These are phyloP conservation scores for Nakazawaea ernobii DNA, from an alignment of 805 yeast genomes.

Conservation along the genomic window DNA sequence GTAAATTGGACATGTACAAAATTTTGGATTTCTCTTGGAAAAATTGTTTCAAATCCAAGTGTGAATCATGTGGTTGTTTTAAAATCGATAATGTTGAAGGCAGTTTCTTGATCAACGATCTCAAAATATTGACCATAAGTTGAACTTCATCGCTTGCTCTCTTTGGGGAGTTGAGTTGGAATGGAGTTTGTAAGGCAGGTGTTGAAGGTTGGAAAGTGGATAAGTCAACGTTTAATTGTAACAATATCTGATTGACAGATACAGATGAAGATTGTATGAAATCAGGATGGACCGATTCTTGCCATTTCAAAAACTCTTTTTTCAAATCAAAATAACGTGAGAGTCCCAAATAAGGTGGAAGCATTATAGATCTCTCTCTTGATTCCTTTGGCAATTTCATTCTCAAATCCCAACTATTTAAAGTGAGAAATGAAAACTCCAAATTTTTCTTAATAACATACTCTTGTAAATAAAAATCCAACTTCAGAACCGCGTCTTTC, in stretches of 20 bases:
- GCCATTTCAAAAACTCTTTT: slow-evolving; percentile 72
- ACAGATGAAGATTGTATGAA: slow-evolving; percentile 23
- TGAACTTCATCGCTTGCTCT: slow-evolving; percentile 42
- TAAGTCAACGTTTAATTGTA: slow-evolving; percentile 17
- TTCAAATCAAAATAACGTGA: slow-evolving; percentile 73
- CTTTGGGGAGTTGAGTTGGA: slow-evolving; percentile 26
- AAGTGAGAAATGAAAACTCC: slow-evolving; percentile 62
- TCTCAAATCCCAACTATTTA: slow-evolving; percentile 63
- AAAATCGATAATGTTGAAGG: slow-evolving; percentile 50
- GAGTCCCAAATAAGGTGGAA: slow-evolving; percentile 72
- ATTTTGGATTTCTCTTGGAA: slow-evolving; percentile 68
- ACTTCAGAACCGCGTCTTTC: slow-evolving; percentile 52
- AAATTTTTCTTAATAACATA: slow-evolving; percentile 32
- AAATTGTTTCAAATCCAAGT: slow-evolving; percentile 67
- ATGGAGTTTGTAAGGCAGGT: slow-evolving; percentile 4
- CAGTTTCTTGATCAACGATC: slow-evolving; percentile 40
- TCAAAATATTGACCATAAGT: slow-evolving; percentile 38
- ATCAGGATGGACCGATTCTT: slow-evolving; percentile 52
- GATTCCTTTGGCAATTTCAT: slow-evolving; percentile 81
- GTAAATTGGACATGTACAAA: slow-evolving; percentile 73
- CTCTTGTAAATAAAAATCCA: slow-evolving; percentile 47
- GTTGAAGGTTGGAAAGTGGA: slow-evolving; percentile 13
- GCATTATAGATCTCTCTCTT: slow-evolving; percentile 61
- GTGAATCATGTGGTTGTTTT: slow-evolving; percentile 69
- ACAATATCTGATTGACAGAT: slow-evolving; percentile 17